Evolutionary conservation across 768 basidiomycete species (phyloP).

Genomic region (Coprinopsis strossmayeri): DNA sequence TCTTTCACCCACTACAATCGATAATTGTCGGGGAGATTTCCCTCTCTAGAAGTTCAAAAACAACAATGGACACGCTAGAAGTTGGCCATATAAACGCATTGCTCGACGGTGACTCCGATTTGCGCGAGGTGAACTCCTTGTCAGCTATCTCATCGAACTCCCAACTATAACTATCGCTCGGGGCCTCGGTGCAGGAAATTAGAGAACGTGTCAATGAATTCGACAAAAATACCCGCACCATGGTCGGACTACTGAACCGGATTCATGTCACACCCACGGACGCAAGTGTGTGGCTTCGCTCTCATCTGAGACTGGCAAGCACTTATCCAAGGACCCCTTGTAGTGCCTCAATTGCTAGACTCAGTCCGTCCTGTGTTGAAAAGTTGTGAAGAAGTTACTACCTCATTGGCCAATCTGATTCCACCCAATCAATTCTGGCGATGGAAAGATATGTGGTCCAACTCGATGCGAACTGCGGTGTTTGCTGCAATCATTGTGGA

Average conservation of each 20-base stretch:
- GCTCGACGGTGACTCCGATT: conserved; percentile 56
- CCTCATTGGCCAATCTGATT: conserved; percentile 49
- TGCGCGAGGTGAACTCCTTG: conserved; percentile 49
- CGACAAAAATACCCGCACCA: conserved; percentile 67
- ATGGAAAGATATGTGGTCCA: conserved; percentile 82
- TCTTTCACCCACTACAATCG: too few relatives aligned
- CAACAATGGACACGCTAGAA: conserved; percentile 47
- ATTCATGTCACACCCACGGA: conserved; percentile 68
- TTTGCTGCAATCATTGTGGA: conserved; percentile 62
- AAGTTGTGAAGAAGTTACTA: conserved; percentile 45
- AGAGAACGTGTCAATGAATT: conserved; percentile 68
- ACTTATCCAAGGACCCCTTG: conserved; percentile 7
- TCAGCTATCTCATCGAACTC: neutral
- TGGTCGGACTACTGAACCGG: conserved; percentile 72
- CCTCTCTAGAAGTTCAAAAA: too few relatives aligned
- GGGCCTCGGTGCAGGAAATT: conserved; percentile 52
- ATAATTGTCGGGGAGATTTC: too few relatives aligned
- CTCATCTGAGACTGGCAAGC: neutral
- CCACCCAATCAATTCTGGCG: conserved; percentile 75
- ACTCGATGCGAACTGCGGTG: conserved; percentile 58
- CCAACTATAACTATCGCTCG: neutral
- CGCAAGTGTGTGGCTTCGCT: conserved; percentile 37
- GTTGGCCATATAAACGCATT: conserved; percentile 51
- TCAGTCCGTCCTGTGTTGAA: conserved; percentile 48
- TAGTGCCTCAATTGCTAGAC: conserved; percentile 58